These are phyloP conservation scores for Durusdinium trenchii DNA, from an alignment of 73 alveolate species.

Conservation along the genomic window DNA sequence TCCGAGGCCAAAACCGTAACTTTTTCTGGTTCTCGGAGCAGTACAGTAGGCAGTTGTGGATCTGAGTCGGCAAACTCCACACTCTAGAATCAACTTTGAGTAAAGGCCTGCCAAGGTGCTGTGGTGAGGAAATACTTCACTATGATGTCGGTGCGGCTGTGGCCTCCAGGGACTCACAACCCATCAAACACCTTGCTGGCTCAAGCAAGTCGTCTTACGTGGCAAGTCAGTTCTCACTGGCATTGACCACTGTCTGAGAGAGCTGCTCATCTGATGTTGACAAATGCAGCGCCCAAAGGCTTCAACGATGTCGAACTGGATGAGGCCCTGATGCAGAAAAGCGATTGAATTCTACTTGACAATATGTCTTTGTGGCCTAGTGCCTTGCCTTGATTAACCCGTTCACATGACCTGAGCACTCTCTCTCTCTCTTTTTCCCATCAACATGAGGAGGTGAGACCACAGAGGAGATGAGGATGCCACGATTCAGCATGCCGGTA, in stretches of 20 bases:
- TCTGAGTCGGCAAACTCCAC: background rate
- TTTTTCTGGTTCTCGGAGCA: slow-evolving; percentile 95
- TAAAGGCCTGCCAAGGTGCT: background rate
- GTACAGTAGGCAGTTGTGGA: slow-evolving; percentile 96
- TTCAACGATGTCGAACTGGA: slow-evolving; percentile 93
- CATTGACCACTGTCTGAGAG: background rate
- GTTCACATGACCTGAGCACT: slow-evolving; percentile 67
- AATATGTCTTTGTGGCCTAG: background rate
- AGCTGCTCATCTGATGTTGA: slow-evolving; percentile 91
- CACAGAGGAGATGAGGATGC: background rate
- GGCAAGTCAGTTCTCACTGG: background rate
- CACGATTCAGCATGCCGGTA: slow-evolving; percentile 69
- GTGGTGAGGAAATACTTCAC: slow-evolving; percentile 87
- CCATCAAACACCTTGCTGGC: background rate
- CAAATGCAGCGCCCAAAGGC: slow-evolving; percentile 96
- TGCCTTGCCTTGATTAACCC: slow-evolving; percentile 81
- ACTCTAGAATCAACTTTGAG: background rate
- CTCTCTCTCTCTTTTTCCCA: too few species aligned
- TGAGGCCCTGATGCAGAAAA: slow-evolving; percentile 25
- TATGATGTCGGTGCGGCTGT: slow-evolving; percentile 78
- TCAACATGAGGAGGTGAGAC: background rate
- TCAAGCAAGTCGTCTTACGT: background rate
- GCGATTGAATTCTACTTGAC: background rate
- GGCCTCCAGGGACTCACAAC: slow-evolving; percentile 34
- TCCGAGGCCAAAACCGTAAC: slow-evolving; percentile 27